These are phyloP conservation scores for Aspergillus udagawae DNA, from an alignment of 2,329 filamentous ascomycete species.

Conservation along the genomic window DNA sequence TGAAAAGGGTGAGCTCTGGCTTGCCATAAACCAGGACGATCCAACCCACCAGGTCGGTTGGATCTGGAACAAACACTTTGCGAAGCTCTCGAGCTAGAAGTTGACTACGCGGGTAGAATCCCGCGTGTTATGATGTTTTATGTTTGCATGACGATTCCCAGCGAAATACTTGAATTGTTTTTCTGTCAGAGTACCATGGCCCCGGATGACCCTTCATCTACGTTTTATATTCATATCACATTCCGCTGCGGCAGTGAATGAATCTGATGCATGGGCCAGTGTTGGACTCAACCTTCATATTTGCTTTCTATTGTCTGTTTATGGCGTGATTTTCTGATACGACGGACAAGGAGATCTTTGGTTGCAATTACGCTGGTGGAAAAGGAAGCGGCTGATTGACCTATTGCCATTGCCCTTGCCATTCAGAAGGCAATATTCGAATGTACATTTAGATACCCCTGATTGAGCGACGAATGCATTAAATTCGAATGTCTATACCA, in stretches of 20 bases:
- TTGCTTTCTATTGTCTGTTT: slow-evolving; percentile 9
- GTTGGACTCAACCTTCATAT: slow-evolving; percentile 2
- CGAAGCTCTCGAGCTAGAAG: slow-evolving; percentile 42
- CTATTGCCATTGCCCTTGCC: neutral
- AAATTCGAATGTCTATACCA: neutral
- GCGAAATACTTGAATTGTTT: neutral
- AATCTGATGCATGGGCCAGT: neutral
- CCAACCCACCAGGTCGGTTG: slow-evolving; percentile 74
- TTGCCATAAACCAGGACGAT: slow-evolving; percentile 96
- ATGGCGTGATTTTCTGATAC: slow-evolving; percentile 6
- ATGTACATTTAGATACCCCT: slow-evolving; percentile 35
- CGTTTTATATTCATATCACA: neutral
- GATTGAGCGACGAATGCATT: slow-evolving; percentile 14
- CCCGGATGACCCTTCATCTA: neutral
- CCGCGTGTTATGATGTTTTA: slow-evolving; percentile 5
- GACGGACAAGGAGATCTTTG: slow-evolving; percentile 7
- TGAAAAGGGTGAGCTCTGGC: slow-evolving; percentile 95
- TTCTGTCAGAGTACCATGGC: slow-evolving; percentile 4
- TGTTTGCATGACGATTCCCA: slow-evolving; percentile 2
- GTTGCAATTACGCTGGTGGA: slow-evolving; percentile 5
- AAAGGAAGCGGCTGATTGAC: neutral
- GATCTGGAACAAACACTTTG: slow-evolving; percentile 99
- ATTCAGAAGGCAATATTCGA: slow-evolving; percentile 7
- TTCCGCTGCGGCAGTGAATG: neutral
- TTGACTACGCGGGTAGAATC: neutral